Base-by-base conservation (phyloP, 1,284 basidiomycete genomes). In the Erythrobasidium hasegawianum region DNA sequence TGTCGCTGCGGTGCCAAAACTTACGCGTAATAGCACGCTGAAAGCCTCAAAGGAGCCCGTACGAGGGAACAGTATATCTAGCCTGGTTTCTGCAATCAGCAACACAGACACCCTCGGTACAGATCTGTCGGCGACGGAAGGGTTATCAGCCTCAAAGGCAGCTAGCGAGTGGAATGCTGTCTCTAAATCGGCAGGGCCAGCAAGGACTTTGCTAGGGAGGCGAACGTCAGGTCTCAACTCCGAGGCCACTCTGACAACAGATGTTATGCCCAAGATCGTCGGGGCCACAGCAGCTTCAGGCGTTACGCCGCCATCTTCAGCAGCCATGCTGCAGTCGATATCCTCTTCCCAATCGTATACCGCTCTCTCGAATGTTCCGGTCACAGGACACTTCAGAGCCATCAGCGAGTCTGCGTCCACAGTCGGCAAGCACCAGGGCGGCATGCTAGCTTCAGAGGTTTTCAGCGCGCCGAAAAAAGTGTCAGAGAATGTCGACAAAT, bases 371-470 rank as follows among this genome's bases (percentile, higher is more conserved):
- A 13, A 24, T 7, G 9, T 18, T 14, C 18, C 58, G 39, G n/a
- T 27, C 41, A 38, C 9, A 18, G 14, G 22, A 5, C 62, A 65
- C 33, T 65, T 58, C 22, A 26, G 62, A 20, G 62, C 62, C 16
- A 45, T 65, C 27, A 65, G 62, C 56, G 62, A 65, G 39, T 65
- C 62, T 2, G 62, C 62, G 9, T 58, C 62, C 10, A 65, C 62
- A 1, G 20, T 65, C 22, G 45, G 62, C 27, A 57, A 53, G 33
- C 26, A 45, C 14, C 24, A 26, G 22, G 56, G 56, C 5, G 26
- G 26, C 10, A 33, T 38, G 5, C 16, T 43, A 10, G 27, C 27
- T 7, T n/a, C 8, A 24, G 47, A 49, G 26, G 13, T 65, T 2
- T 65, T 57, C 27, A 26, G 29, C 20, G 38, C 26, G 8, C 62